Base-by-base conservation (phyloP, 371 early-diverging fungal species). In the Saksenaea oblongispora region DNA sequence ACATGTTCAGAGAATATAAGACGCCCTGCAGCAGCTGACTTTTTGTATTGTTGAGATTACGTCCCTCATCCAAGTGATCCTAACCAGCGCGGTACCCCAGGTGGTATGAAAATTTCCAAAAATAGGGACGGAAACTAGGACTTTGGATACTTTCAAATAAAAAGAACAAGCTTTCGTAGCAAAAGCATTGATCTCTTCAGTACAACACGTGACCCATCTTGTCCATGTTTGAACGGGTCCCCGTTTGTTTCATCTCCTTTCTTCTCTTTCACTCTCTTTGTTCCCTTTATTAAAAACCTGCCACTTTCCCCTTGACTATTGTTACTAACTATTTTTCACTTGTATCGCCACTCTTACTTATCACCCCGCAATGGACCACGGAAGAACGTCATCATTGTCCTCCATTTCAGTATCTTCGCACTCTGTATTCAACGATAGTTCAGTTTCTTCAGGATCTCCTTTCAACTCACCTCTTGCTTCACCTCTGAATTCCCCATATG, bases 381-480 rank as follows among this genome's bases (percentile, higher is more conserved):
- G 64, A 11, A 63, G 61, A 37, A 54, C 55, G 18, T 61, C 36
- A 31, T 62, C 68, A 10, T 44, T 63, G n/a, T 56, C 63, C 15
- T 65, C 68, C 41, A 56, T 72, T 57, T 62, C 66, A 26, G 67
- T 70, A 15, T 70, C 70, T 34, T 60, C 74, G 58, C 67, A 74
- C 15, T 37, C 62, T 31, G 28, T 62, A 15, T 67, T 70, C 58
- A 68, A 68, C 54, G 66, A 57, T 13, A 68, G 71, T 34, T 70
- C 73, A 26, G 62, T 69, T 27, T 72, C 75, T 18, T 70, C 72
- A 31, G 66, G 66, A 54, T 75, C 75, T 35, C 72, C 75, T 44
- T 47, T 75, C 59, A 75, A 67, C 61, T 75, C 75, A 17, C 75
- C 74, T 41, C 58, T 73, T 26, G 54, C 69, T 13, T 74, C 74